Evolutionary conservation across 805 yeast species (phyloP), one percentile per base, ranked within the genome.

Genomic region (Ascoidea rubescens): DNA sequence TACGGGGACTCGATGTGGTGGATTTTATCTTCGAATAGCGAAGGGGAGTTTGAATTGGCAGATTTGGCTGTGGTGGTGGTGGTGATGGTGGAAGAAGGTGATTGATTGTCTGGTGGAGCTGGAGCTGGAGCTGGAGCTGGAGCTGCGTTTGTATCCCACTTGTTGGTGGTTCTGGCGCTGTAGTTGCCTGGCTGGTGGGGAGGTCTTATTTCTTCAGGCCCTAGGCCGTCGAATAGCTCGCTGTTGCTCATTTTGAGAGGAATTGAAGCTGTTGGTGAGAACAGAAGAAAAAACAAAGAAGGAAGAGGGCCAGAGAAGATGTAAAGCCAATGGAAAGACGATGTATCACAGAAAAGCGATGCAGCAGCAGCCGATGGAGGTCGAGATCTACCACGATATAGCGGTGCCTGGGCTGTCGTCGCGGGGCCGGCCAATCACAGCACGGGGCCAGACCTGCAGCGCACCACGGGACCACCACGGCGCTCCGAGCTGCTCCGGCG

Each of bases 1-100:
- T 75, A 73, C 30, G 81, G 76, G 45, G 79, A 75, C 17, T 80
- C 70, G 43, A 72, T 70, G 45, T 75, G 74, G 62, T 88, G 96
- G 42, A 87, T 87, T 48, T 82, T 87, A 60, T 81, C 87, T 56
- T 52, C 2, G 33, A 31, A 12, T 37, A 17, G 21, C 33, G 30
- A 31, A 5, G 33, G 48, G 21, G 21, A 28, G 17, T 6, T 21
- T 6, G 48, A 46, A 33, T 28, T 46, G 30, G 14, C 5, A 31
- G 33, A 28, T 16, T 47, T 43, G 12, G 49, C 5, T 14, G 30
- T 47, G 16, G 14, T 5, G n/a, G 14, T 10, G 5, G 8, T 28
- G 31, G 5, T 47, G 2, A 58, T 44, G 30, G 50, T 31, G 37
- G 54, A 51, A 44, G 48, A 31, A 7, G 51, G 51, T 48, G 45